Evolutionary conservation across 495 filamentous ascomycete genomes (phyloP).

Genomic region (Aspergillus olivimuriae): DNA sequence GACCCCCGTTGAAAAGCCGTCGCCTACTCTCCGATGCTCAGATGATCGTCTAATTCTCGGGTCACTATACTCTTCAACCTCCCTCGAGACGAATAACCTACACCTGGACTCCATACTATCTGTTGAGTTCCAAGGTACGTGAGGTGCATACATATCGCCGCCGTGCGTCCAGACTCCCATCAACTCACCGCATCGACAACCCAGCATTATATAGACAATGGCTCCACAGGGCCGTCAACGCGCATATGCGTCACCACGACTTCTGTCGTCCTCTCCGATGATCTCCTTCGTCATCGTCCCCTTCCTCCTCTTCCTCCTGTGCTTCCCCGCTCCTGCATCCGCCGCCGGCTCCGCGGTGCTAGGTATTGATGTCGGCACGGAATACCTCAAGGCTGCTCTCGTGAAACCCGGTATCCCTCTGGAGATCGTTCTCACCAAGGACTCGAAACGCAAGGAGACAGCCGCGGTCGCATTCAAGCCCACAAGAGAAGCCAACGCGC

Average conservation of each 20-base stretch:
- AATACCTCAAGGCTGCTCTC: slow-evolving; percentile 93
- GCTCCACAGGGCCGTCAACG: slow-evolving; percentile 43
- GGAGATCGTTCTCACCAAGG: slow-evolving; percentile 97
- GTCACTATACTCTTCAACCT: too few relatives aligned
- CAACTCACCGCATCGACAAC: too few relatives aligned
- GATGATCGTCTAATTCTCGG: neutral
- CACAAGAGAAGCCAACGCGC: slow-evolving; percentile 46
- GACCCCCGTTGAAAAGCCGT: too few relatives aligned
- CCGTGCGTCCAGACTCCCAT: too few relatives aligned
- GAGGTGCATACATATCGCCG: too few relatives aligned
- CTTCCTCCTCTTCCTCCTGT: slow-evolving; percentile 48
- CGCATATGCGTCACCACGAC: slow-evolving; percentile 10
- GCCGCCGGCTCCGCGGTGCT: slow-evolving; percentile 68
- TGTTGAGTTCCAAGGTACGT: too few relatives aligned
- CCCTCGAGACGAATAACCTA: too few relatives aligned
- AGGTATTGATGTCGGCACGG: slow-evolving; percentile 90
- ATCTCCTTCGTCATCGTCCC: slow-evolving; percentile 33
- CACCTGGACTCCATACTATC: too few relatives aligned
- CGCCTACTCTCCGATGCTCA: too few relatives aligned
- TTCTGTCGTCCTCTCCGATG: slow-evolving; percentile 26
- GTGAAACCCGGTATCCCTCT: slow-evolving; percentile 98
- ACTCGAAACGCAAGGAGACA: slow-evolving; percentile 92
- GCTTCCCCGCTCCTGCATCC: slow-evolving; percentile 53
- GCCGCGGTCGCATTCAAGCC: slow-evolving; percentile 95
- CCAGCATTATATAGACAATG: slow-evolving; percentile 38